phyloP scores from a whole-genome alignment of 1,139 yeast genomes.

The Maudiozyma humilis region DNA sequence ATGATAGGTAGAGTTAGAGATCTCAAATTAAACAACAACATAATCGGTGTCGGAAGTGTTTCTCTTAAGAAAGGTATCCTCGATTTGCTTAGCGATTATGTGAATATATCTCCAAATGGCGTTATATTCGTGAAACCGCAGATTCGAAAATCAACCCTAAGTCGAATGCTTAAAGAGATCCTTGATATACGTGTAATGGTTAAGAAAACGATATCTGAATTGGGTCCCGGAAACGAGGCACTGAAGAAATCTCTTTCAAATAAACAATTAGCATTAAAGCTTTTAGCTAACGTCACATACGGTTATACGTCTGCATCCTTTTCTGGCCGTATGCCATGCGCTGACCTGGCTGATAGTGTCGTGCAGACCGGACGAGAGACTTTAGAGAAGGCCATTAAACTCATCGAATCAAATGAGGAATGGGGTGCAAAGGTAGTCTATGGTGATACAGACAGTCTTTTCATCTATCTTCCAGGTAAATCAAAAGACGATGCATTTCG shows the following conservation, averaged over 20 bases:
- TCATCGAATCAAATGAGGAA: constrained; percentile 48
- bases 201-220: constrained; percentile 58
- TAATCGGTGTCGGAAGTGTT: constrained; percentile 45
- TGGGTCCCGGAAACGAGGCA: constrained; percentile 29
- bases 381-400: constrained; percentile 56
- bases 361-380: constrained; percentile 88
- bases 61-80: constrained; percentile 51
- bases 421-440: constrained; percentile 93
- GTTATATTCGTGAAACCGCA: constrained; percentile 59
- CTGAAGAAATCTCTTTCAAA: constrained; percentile 57
- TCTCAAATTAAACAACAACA: constrained; percentile 41
- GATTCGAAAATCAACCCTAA: constrained; percentile 63
- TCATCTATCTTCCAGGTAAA: constrained; percentile 83
- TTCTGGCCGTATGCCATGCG: constrained; percentile 95
- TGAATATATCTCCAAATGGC: constrained; percentile 81
- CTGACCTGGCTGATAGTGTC: constrained; percentile 90
- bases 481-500: constrained; percentile 67
- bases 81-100: constrained; percentile 43
- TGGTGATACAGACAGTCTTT: constrained; percentile 92
- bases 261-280: constrained; percentile 76
- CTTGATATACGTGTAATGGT: constrained; percentile 72
- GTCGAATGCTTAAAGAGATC: constrained; percentile 78
- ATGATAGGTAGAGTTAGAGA: constrained; percentile 62
- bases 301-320: constrained; percentile 93
- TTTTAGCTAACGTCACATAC: constrained; percentile 91